phyloP scores from a whole-genome alignment of 257 asterid genomes.

The Nyctanthes arbortristis region DNA sequence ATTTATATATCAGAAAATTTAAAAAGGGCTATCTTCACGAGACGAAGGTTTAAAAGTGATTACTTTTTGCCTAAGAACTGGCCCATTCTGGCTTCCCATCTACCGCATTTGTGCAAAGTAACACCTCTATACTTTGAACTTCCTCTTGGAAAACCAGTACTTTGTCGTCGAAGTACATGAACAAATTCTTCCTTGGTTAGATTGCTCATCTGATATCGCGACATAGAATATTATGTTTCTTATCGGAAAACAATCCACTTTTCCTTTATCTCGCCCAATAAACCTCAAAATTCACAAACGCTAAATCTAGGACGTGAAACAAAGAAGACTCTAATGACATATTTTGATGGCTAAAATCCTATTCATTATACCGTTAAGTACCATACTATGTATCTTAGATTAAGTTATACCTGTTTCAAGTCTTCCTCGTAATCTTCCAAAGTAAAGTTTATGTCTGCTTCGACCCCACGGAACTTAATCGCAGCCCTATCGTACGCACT shows the following conservation, averaged over 20 bases:
- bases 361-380: not conserved
- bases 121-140: slow-evolving; percentile 96
- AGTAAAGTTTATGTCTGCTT: slow-evolving; percentile 93
- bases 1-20: not conserved
- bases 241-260: not conserved
- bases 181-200: slow-evolving; percentile 87
- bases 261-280: not conserved
- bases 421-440: slow-evolving; percentile 89
- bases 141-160: slow-evolving; percentile 94
- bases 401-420: slow-evolving; percentile 80
- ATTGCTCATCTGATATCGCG: slow-evolving; percentile 60
- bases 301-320: not conserved
- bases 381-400: not conserved
- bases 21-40: no score
- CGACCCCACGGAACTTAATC: slow-evolving; percentile 91
- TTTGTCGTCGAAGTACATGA: slow-evolving; percentile 79
- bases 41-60: slow-evolving; percentile 4
- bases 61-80: slow-evolving; percentile 92
- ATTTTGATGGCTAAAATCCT: not conserved
- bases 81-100: slow-evolving; percentile 99
- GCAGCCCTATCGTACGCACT: slow-evolving; percentile 99
- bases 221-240: slow-evolving; percentile 3
- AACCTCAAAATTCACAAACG: not conserved
- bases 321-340: not conserved
- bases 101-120: slow-evolving; percentile 88